A percentile compares a stretch with the other conserved stretches of the same genome.
Evolutionary conservation across 1,139 yeast genomes (phyloP).

Genomic region (Geotrichum citri-aurantii): DNA sequence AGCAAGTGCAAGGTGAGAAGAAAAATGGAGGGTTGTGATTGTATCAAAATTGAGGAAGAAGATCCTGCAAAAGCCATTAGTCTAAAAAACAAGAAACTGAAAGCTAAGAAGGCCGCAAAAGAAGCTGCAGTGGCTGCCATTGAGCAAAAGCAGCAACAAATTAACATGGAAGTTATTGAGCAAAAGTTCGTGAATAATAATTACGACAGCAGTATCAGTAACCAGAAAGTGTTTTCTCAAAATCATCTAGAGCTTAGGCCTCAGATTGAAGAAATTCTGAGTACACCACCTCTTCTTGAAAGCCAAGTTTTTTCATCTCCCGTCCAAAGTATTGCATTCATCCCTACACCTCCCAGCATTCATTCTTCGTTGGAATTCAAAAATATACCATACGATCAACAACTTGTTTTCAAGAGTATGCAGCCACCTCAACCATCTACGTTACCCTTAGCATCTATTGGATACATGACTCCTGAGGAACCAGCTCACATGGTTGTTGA

Average conservation of each 20-base stretch:
- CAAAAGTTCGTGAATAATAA: neutral
- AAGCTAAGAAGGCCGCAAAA: conserved; percentile 7
- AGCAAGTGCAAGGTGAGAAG: conserved; percentile 23
- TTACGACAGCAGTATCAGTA: neutral
- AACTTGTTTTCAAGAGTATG: neutral
- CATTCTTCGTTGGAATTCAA: neutral
- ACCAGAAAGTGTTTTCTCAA: neutral
- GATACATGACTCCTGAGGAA: conserved; percentile 11
- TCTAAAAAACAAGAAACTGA: conserved; percentile 9
- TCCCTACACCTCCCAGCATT: neutral
- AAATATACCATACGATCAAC: neutral
- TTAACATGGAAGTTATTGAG: neutral
- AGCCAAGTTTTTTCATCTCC: neutral
- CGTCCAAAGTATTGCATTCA: neutral
- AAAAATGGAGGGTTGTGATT: conserved; percentile 13
- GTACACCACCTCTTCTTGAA: neutral
- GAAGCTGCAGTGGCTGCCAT: neutral
- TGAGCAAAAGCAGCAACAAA: neutral
- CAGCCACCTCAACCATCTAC: neutral
- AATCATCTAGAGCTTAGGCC: neutral
- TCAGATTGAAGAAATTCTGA: neutral
- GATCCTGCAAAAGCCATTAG: conserved; percentile 17
- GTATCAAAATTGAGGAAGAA: conserved; percentile 17
- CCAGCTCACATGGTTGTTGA: neutral
- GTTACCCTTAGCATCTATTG: neutral